These are phyloP conservation scores for Cyclotella cryptica DNA, from an alignment of 108 stramenopile species.

Conservation along the genomic window DNA sequence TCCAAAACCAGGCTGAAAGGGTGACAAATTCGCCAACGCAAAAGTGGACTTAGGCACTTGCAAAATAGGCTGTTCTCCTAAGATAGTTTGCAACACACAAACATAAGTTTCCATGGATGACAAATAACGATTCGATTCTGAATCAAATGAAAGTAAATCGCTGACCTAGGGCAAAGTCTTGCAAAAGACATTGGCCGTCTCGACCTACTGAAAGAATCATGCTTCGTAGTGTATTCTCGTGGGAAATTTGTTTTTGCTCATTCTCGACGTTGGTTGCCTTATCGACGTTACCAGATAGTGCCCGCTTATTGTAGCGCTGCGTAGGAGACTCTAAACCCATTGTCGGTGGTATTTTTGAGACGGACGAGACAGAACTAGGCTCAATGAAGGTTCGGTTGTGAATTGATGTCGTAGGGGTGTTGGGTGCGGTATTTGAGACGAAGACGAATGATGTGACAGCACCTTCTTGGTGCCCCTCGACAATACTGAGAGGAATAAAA, in stretches of 20 bases:
- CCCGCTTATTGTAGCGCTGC: not conserved
- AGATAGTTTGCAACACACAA: not conserved
- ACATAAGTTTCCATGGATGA: no score
- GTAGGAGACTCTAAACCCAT: not conserved
- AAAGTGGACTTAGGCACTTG: constrained; percentile 79
- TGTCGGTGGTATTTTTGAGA: not conserved
- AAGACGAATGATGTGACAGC: constrained; percentile 81
- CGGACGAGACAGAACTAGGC: not conserved
- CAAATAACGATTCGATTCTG: no score
- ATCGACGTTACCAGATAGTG: not conserved
- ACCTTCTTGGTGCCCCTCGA: constrained; percentile 63
- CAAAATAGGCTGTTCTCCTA: constrained; percentile 71
- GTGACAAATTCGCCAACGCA: constrained; percentile 85
- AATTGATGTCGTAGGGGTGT: not conserved
- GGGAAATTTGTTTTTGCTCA: not conserved
- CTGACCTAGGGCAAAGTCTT: constrained; percentile 72
- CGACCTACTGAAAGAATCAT: constrained; percentile 74
- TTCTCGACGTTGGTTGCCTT: not conserved
- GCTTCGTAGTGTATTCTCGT: not conserved
- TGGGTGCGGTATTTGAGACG: constrained; percentile 21
- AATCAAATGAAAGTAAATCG: no score
- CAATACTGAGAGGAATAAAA: constrained; percentile 78
- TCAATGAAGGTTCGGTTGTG: not conserved
- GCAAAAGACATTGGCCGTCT: constrained; percentile 81
- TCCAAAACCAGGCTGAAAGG: constrained; percentile 82